A percentile compares a stretch with the other conserved stretches of the same genome.
phyloP scores from a whole-genome alignment of 495 filamentous ascomycete genomes.

The Tuber indicum region DNA sequence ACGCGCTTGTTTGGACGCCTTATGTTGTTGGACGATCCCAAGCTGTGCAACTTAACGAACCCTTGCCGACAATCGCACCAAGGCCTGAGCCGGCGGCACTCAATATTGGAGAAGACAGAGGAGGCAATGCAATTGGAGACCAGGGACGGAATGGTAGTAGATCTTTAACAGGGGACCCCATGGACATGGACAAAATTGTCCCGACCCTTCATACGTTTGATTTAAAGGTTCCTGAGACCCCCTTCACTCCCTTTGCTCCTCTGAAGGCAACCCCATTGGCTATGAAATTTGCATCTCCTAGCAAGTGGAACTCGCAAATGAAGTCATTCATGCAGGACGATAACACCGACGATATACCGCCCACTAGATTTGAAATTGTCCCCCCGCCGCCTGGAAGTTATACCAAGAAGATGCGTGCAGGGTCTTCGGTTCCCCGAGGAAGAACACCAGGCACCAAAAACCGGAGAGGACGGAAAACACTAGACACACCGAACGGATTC shows the following conservation, averaged over 20 bases:
- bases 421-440: slow-evolving; percentile 25
- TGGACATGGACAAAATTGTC: slow-evolving; percentile 27
- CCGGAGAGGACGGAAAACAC: slow-evolving; percentile 35
- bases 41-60: slow-evolving; percentile 56
- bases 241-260: background rate
- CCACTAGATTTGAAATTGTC: slow-evolving; percentile 76
- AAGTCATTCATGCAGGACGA: slow-evolving; percentile 35
- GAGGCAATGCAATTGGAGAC: slow-evolving; percentile 26
- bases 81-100: slow-evolving; percentile 64
- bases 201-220: slow-evolving; percentile 4
- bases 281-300: slow-evolving; percentile 29
- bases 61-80: slow-evolving; percentile 74
- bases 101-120: slow-evolving; percentile 38
- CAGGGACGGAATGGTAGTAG: slow-evolving; percentile 42
- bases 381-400: slow-evolving; percentile 60
- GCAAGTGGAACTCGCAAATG: slow-evolving; percentile 30
- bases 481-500: slow-evolving; percentile 6
- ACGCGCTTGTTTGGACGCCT: slow-evolving; percentile 87
- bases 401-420: slow-evolving; percentile 29
- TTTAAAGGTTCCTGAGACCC: background rate
- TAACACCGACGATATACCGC: slow-evolving; percentile 54
- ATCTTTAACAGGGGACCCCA: slow-evolving; percentile 31
- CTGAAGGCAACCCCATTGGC: slow-evolving; percentile 19
- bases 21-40: slow-evolving; percentile 91
- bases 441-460: slow-evolving; percentile 26